A percentile compares a stretch with the other conserved stretches of the same genome.
Conservation (phyloP, 139 green algal species). For the Closterium sp. region DNA sequence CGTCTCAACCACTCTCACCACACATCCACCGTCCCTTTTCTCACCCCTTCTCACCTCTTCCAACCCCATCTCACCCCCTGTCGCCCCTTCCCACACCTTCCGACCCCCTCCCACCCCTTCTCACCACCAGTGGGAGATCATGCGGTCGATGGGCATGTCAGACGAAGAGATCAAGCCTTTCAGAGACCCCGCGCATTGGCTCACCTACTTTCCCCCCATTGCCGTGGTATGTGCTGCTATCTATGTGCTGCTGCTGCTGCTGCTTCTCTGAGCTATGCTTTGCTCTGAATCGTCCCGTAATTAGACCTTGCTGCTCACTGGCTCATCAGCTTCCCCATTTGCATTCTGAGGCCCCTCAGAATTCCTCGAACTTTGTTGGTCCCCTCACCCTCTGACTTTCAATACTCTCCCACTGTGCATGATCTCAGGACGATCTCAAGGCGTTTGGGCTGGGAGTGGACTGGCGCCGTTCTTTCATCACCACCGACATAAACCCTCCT, state of each 20-base stretch:
- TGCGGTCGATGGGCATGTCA: constrained; percentile 80
- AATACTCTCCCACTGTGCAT: not conserved
- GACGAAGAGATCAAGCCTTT: constrained; percentile 85
- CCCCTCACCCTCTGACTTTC: not conserved
- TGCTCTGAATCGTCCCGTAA: not conserved
- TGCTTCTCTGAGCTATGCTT: not conserved
- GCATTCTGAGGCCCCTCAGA: too few relatives aligned
- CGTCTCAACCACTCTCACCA: too few relatives aligned
- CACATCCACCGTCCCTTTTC: not conserved
- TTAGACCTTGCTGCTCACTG: not conserved
- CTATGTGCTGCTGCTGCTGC: not conserved
- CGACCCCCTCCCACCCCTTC: not conserved
- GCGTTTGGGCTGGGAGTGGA: constrained; percentile 95
- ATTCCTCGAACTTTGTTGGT: too few relatives aligned
- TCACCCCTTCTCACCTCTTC: not conserved
- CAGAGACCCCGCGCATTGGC: constrained; percentile 82
- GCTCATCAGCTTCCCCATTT: not conserved
- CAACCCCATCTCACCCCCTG: not conserved
- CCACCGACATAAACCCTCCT: constrained; percentile 93
- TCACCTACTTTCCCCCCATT: constrained; percentile 90
- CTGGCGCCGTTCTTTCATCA: constrained; percentile 97
- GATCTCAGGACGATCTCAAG: constrained; percentile 58
- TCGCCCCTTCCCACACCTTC: not conserved
- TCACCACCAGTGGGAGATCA: constrained; percentile 90
- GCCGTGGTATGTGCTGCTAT: constrained; percentile 56